Evolutionary conservation across 2,329 filamentous ascomycete species (phyloP), one percentile per base, ranked within the genome.

Genomic region (Colletotrichum sp.): DNA sequence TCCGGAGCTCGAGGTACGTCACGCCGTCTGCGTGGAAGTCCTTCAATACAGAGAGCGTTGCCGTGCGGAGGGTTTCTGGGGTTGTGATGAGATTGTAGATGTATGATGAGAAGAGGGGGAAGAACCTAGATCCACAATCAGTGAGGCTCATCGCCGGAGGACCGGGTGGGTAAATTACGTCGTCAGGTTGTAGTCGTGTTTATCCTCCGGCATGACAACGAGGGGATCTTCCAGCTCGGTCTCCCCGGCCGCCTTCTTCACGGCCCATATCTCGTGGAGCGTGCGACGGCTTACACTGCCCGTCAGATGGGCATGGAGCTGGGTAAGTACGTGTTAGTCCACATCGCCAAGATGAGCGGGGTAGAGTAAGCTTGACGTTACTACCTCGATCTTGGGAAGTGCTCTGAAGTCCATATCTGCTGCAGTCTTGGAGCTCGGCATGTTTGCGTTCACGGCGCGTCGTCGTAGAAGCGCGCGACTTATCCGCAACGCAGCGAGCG

Each of bases 301-400:
- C 55, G 92, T 95, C 61, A 97, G 89, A 84, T 97, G 95, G 77
- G 95, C 95, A 80, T 97, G 95, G 69, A 96, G 90, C 93, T 96
- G 63, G 30, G 13, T 44, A 32, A 57, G 39, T 65, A 76, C 55
- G 13, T 55, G 72, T 77, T 52, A 66, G 25, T 27, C 25, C 63
- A 32, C 6, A 52, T 22, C n/a, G 6, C n/a, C 44, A 64, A 8
- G 25, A 25, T 29, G 62, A 22, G 9, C 29, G 34, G 22, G n/a
- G 34, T 5, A 27, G n/a, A 1, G 32, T 22, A 16, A 39, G 19
- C 61, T n/a, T 63, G n/a, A 15, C 16, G 30, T n/a, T 4, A 9
- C n/a, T 79, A 90, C 90, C 88, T 91, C 89, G 55, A 91, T 88
- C 79, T 91, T 91, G 13, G 90, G 90, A 59, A 91, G 82, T n/a